phyloP scores from a whole-genome alignment of 306 rosid species.

The Trifolium repens region DNA sequence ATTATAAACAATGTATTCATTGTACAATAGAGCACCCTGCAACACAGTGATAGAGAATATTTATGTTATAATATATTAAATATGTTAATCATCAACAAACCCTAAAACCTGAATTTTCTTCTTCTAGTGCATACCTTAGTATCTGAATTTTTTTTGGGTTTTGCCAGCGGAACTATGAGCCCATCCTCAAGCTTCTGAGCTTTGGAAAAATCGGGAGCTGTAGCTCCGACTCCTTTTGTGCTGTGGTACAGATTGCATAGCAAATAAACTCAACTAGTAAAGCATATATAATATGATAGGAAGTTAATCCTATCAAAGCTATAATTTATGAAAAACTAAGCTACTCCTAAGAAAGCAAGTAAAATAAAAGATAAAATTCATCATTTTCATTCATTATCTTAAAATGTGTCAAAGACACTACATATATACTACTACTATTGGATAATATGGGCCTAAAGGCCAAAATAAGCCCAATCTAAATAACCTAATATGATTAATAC shows the following conservation, averaged over 20 bases:
- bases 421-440: too few species aligned
- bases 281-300: slow-evolving; percentile 19
- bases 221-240: slow-evolving; percentile 88
- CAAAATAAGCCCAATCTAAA: too few species aligned
- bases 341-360: too few species aligned
- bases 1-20: slow-evolving; percentile 90
- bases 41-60: slow-evolving; percentile 26
- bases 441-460: too few species aligned
- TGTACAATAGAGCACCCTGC: slow-evolving; percentile 77
- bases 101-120: too few species aligned
- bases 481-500: too few species aligned
- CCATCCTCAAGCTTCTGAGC: slow-evolving; percentile 74
- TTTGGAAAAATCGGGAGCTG: slow-evolving; percentile 76
- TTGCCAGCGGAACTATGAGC: slow-evolving; percentile 75
- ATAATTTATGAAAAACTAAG: too few species aligned
- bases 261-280: slow-evolving; percentile 31
- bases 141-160: slow-evolving; percentile 47
- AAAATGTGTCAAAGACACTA: too few species aligned
- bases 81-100: background rate
- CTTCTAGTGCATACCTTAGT: slow-evolving; percentile 50
- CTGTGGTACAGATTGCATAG: slow-evolving; percentile 50
- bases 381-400: too few species aligned
- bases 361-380: too few species aligned
- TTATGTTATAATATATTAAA: slow-evolving; percentile 5
- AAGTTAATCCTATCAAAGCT: too few species aligned